phyloP scores from a whole-genome alignment of 257 asterid species.

The Solanum appendiculatum region DNA sequence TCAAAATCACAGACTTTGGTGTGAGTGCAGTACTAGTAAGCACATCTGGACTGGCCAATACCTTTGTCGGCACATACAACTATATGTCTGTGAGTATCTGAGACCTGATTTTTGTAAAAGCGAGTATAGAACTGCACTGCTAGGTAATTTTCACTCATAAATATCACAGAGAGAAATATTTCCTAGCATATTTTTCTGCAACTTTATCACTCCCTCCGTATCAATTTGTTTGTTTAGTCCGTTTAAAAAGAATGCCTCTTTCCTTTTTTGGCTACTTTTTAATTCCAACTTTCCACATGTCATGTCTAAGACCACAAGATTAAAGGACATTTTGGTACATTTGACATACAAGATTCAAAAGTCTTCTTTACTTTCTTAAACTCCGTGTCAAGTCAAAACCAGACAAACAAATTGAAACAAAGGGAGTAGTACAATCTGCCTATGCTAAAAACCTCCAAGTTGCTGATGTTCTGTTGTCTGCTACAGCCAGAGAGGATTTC shows the following conservation, averaged over 20 bases:
- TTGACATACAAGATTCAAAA: background rate
- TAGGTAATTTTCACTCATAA: background rate
- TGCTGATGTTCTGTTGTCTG: background rate
- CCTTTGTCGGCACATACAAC: slow-evolving; percentile 96
- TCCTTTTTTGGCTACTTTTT: background rate
- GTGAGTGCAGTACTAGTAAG: slow-evolving; percentile 83
- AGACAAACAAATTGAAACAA: background rate
- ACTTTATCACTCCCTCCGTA: background rate
- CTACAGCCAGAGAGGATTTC: slow-evolving; percentile 87
- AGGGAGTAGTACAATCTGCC: background rate
- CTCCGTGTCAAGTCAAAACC: background rate
- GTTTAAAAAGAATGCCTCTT: background rate
- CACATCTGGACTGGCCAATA: slow-evolving; percentile 85
- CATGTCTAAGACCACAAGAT: background rate
- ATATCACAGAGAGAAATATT: background rate
- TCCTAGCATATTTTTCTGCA: background rate
- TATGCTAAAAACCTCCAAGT: background rate
- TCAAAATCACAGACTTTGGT: slow-evolving; percentile 96
- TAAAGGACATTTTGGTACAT: background rate
- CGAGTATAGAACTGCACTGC: background rate
- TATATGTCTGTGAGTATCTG: slow-evolving; percentile 94
- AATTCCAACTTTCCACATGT: background rate
- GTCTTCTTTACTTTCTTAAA: background rate
- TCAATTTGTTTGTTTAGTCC: background rate
- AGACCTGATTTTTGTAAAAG: background rate